Evolutionary conservation across 176 grass and related monocot genomes (phyloP), one percentile per base, ranked within the genome.

Genomic region (Luzula sylvatica): DNA sequence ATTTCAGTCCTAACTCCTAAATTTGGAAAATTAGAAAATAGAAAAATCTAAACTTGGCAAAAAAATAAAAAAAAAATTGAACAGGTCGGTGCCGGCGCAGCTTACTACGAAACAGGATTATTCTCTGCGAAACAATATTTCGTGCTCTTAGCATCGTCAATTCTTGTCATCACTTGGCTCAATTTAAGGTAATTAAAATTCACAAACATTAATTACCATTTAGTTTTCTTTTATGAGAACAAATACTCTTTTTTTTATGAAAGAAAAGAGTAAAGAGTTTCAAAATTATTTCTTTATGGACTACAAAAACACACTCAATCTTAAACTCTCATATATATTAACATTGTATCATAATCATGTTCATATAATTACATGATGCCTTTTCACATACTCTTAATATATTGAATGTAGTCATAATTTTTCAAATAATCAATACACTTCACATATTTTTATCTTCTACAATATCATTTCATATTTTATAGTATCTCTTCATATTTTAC

Each of bases 101-200:
- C 92, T 72, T 96, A 86, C 46, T 63, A 78, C 39, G 65, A 82
- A 3, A 71, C 59, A 0, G 78, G 90, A 2, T 4, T 76, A 57
- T 88, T 88, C 77, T 88, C 85, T 19, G 43, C 64, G 2, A 68
- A 67, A 24, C 67, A 67, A 17, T 89, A 86, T 53, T 70, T 86
- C 15, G 25, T 64, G 20, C 64, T 96, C 20, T 58, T 89, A 55
- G 35, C 44, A 67, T 78, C 84, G 28, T 80, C 71, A 39, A 55
- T 77, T 29, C 58, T 96, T 55, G 77, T 96, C 39, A 96, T 89
- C 61, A 86, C 77, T 23, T 96, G 90, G 90, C 90, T 96, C 24
- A 96, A 89, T 74, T 62, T 96, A 15, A 86, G 90, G 84, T 96
- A 48, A 54, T 8, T 49, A 5, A 23, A 15, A 46, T 56, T 11